Evolutionary conservation across 768 basidiomycete species (phyloP).

Genomic region (Bullera alba): DNA sequence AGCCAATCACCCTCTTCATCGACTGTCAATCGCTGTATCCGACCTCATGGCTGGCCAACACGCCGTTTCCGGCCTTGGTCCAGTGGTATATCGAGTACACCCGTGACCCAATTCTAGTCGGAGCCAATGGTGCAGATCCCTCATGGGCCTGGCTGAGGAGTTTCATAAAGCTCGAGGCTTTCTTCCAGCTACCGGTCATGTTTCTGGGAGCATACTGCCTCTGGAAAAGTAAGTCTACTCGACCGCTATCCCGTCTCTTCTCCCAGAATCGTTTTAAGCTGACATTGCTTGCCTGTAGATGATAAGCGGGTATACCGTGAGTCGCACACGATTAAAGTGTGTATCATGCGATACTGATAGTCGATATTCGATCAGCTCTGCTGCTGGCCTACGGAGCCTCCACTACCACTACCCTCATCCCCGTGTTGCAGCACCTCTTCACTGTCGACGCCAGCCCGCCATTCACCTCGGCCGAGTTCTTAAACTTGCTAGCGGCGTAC

Average conservation of each 20-base stretch:
- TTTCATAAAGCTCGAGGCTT: constrained; percentile 50
- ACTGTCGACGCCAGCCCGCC: constrained; percentile 50
- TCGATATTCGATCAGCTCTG: constrained; percentile 56
- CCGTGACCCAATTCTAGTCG: constrained; percentile 59
- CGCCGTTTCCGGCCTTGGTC: constrained; percentile 50
- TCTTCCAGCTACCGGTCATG: constrained; percentile 66
- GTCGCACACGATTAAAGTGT: constrained; percentile 1
- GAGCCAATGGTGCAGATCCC: constrained; percentile 41
- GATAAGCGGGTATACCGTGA: constrained; percentile 40
- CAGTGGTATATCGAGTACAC: constrained; percentile 56
- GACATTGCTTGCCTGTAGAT: constrained; percentile 18
- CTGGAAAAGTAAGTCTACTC: constrained; percentile 39
- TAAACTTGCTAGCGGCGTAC: constrained; percentile 61
- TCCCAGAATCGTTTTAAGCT: background rate
- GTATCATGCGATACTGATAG: background rate
- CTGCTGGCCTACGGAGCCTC: constrained; percentile 70
- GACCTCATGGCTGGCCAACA: constrained; percentile 48
- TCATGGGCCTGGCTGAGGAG: constrained; percentile 49
- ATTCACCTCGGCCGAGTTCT: constrained; percentile 54
- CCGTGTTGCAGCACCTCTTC: constrained; percentile 62
- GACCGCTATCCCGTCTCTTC: background rate
- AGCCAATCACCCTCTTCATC: constrained; percentile 59
- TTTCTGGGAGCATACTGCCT: constrained; percentile 53
- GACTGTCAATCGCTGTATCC: constrained; percentile 62
- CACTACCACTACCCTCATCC: constrained; percentile 67